A percentile compares a stretch with the other conserved stretches of the same genome.
phyloP scores from a whole-genome alignment of 2,329 filamentous ascomycete genomes.

The Orbilia quercus region DNA sequence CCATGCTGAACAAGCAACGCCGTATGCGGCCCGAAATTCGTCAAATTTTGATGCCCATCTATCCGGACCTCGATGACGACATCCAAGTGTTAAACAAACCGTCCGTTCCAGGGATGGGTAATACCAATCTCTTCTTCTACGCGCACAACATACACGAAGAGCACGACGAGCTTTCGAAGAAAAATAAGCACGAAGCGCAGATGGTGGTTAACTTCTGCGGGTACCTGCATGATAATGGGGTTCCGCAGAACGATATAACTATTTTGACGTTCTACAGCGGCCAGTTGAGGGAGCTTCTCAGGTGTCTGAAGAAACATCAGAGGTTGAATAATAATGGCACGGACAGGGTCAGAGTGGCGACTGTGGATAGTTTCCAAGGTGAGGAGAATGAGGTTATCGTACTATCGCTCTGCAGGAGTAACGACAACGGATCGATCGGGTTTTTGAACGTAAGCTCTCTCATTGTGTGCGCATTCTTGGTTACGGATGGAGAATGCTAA shows the following conservation, averaged over 20 bases:
- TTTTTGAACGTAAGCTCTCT: slow-evolving; percentile 72
- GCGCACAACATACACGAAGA: slow-evolving; percentile 59
- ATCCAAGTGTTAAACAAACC: slow-evolving; percentile 67
- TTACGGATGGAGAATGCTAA: neutral
- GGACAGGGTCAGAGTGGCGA: slow-evolving; percentile 72
- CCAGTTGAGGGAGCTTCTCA: slow-evolving; percentile 75
- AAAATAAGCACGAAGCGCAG: slow-evolving; percentile 77
- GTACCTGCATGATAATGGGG: slow-evolving; percentile 77
- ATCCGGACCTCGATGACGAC: slow-evolving; percentile 71
- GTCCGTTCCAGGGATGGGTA: slow-evolving; percentile 73
- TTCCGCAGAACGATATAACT: slow-evolving; percentile 73
- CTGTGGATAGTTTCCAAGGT: slow-evolving; percentile 89
- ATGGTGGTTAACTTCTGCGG: slow-evolving; percentile 80
- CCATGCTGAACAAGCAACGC: slow-evolving; percentile 75
- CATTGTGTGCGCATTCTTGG: neutral
- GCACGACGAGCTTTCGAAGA: slow-evolving; percentile 73
- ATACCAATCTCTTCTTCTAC: slow-evolving; percentile 69
- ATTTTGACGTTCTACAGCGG: slow-evolving; percentile 89
- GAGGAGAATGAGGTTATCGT: slow-evolving; percentile 88
- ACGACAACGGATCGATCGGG: slow-evolving; percentile 71
- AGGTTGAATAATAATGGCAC: slow-evolving; percentile 60
- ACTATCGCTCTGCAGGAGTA: slow-evolving; percentile 82
- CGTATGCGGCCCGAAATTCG: slow-evolving; percentile 77
- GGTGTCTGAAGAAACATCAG: slow-evolving; percentile 64
- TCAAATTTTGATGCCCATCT: slow-evolving; percentile 66